Evolutionary conservation across 176 grass and related monocot species (phyloP).

Genomic region (Triticum urartu): DNA sequence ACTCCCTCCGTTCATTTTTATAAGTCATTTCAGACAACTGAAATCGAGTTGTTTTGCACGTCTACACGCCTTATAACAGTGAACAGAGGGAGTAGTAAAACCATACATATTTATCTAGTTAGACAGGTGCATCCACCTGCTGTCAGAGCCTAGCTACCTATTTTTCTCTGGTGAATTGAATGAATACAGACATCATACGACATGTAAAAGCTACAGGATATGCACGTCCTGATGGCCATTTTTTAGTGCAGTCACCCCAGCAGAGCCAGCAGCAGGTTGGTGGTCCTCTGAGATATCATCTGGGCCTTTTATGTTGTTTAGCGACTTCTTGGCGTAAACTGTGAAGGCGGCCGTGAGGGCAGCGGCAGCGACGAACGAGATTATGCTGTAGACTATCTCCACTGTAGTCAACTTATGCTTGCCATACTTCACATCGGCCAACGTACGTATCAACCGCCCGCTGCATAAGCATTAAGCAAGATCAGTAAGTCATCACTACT

Average conservation of each 20-base stretch:
- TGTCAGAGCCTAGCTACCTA: not conserved
- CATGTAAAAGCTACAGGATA: conserved; percentile 6
- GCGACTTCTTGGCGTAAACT: conserved; percentile 80
- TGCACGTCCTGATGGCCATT: conserved; percentile 12
- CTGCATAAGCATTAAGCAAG: conserved; percentile 49
- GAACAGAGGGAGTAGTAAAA: not conserved
- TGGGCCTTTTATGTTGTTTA: conserved; percentile 47
- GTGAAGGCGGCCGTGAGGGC: conserved; percentile 70
- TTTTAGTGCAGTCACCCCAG: conserved; percentile 15
- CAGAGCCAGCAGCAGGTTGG: not conserved
- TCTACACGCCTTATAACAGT: too few relatives aligned
- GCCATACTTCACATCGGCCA: conserved; percentile 86
- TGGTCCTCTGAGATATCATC: conserved; percentile 19
- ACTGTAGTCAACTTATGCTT: conserved; percentile 81
- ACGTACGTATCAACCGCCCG: conserved; percentile 72
- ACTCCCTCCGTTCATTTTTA: too few relatives aligned
- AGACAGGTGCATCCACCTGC: not conserved
- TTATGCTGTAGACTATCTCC: conserved; percentile 81
- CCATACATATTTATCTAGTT: conserved; percentile 10
- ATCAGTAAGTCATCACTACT: conserved; percentile 32
- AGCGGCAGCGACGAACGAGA: conserved; percentile 68
- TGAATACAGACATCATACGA: conserved; percentile 33
- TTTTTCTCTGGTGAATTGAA: not conserved
- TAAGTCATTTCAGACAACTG: too few relatives aligned
- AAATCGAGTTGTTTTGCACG: too few relatives aligned